A percentile compares a stretch with the other conserved stretches of the same genome.
phyloP scores from a whole-genome alignment of 192 early-diverging fungal species.

The Borealophlyctis nickersoniae region DNA sequence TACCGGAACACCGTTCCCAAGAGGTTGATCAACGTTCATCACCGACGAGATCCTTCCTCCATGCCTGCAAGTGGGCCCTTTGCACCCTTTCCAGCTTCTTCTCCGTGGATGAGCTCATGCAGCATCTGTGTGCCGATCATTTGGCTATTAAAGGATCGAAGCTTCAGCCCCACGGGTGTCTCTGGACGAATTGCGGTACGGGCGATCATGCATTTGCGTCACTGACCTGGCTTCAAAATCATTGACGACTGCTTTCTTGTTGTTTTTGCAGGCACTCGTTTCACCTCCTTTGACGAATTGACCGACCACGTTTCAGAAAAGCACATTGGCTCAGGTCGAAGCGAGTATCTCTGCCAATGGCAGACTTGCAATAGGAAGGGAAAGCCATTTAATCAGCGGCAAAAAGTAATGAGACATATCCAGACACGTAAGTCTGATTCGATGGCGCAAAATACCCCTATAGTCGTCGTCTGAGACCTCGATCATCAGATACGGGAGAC shows the following conservation, averaged over 20 bases:
- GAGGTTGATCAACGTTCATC: background rate
- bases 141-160: conserved; percentile 8
- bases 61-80: conserved; percentile 36
- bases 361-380: conserved; percentile 31
- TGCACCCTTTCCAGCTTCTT: conserved; percentile 24
- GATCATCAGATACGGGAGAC: conserved; percentile 54
- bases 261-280: conserved; percentile 25
- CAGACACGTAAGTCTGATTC: conserved; percentile 60
- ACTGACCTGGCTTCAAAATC: background rate
- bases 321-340: conserved; percentile 59
- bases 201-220: background rate
- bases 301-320: conserved; percentile 61
- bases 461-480: no score
- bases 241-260: background rate
- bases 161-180: conserved; percentile 57
- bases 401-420: conserved; percentile 68
- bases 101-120: conserved; percentile 38
- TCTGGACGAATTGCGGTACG: conserved; percentile 65
- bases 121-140: conserved; percentile 38
- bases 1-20: background rate
- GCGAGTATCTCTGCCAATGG: conserved; percentile 44
- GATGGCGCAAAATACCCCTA: conserved; percentile 23
- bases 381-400: conserved; percentile 42
- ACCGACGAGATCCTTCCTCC: conserved; percentile 11
- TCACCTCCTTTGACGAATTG: conserved; percentile 59